Evolutionary conservation across 164 flowering plant species (phyloP), one percentile per base, ranked within the genome.

Genomic region (Chloranthus sessilifolius): DNA sequence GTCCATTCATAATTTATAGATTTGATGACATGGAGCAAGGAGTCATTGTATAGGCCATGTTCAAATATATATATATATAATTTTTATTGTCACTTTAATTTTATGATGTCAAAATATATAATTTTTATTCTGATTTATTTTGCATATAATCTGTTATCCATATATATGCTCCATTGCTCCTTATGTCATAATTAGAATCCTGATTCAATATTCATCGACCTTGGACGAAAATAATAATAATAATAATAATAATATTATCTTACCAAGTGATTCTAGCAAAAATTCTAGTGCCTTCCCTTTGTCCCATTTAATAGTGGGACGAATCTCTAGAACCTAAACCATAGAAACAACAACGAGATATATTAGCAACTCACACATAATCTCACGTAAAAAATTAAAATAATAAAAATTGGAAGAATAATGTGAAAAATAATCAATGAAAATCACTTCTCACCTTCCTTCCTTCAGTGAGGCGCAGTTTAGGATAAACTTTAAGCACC

Each of bases 251-350:
- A 25, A 14, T 23, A 29, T 12, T 7, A 40, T 26, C 65, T 28
- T 52, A 66, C 70, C 70, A 37, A 67, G 63, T n/a, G 50, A 43
- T 31, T 55, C 42, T 14, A 55, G 39, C 23, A 55, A 44, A 33
- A 43, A 55, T 39, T 55, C 59, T 5, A 55, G 27, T 2, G 60
- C 60, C 14, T 47, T 46, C 27, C 60, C 60, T 47, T 56, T 56
- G 35, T 56, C 60, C 60, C 60, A 56, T 20, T 56, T 37, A 27
- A 56, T 46, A 28, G 25, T 28, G 26, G 60, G 60, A 14, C 60
- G 43, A 22, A 56, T 38, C 26, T 56, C 60, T 20, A 56, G 40
- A n/a, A 56, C 60, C 60, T 56, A 68, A 44, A 43, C 35, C 25
- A 20, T n/a, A n/a, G n/a, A n/a, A n/a, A n/a, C n/a, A n/a, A n/a